phyloP scores from a whole-genome alignment of 768 basidiomycete genomes.

The Russula brevipes region DNA sequence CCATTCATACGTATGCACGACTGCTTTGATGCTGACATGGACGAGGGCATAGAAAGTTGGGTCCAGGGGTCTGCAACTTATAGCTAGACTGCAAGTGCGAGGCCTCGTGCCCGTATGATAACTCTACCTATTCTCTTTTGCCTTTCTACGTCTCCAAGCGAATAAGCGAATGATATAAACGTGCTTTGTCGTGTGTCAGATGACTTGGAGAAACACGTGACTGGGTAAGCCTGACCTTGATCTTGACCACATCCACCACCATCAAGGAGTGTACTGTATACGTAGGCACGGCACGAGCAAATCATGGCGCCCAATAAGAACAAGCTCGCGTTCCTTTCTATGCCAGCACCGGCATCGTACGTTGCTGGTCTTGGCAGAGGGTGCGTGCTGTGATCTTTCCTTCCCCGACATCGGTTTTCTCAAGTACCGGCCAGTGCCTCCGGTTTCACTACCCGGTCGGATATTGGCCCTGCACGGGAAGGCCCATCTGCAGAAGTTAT shows the following conservation, averaged over 20 bases:
- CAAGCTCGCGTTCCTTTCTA: slow-evolving; percentile 82
- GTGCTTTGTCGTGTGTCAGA: no score
- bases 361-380: slow-evolving; percentile 98
- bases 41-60: neutral
- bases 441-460: slow-evolving; percentile 95
- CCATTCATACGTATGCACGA: slow-evolving; percentile 17
- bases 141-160: no score
- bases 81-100: slow-evolving; percentile 10
- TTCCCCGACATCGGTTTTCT: neutral
- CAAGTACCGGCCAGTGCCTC: slow-evolving; percentile 59
- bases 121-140: neutral
- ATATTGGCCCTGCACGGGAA: slow-evolving; percentile 97
- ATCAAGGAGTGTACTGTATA: slow-evolving; percentile 88
- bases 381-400: slow-evolving; percentile 40
- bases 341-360: slow-evolving; percentile 94
- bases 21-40: slow-evolving; percentile 2
- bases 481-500: slow-evolving; percentile 88
- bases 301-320: slow-evolving; percentile 54
- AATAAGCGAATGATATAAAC: no score
- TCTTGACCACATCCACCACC: slow-evolving; percentile 53
- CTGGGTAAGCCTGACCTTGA: slow-evolving; percentile 60
- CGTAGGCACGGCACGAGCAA: slow-evolving; percentile 36
- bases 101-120: slow-evolving; percentile 2
- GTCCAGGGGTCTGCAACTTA: slow-evolving; percentile 1
- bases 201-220: no score